Base-by-base conservation (phyloP, 208 protist species). In the Acanthamoeba quina region DNA sequence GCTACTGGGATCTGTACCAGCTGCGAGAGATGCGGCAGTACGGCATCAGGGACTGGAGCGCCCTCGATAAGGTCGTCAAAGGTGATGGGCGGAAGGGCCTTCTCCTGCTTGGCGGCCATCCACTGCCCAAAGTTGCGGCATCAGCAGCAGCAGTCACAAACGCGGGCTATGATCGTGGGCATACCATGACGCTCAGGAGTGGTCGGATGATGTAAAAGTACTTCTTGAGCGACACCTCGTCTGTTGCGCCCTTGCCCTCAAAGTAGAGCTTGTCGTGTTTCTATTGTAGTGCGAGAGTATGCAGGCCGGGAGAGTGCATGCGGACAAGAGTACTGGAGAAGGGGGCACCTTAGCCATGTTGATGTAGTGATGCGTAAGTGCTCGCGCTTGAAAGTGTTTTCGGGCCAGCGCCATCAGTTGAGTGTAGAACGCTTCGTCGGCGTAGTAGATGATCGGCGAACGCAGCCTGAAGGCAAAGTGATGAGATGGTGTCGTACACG, bases 311-410 rank as follows among this genome's bases (percentile, higher is more conserved):
- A 60, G 15, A 24, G 15, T 60, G 56, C n/a, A n/a, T 7, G 64
- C 29, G 64, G 64, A 72, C 29, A 72, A 72, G 64, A 80, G 10
- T 11, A 19, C 13, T 11, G 7, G 29, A 10, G 5, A 19, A 80
- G 62, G 62, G 62, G n/a, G 24, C 24, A 85, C 76, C 76, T 85
- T 85, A 6, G 83, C 83, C 83, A 90, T 90, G 58, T 90, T 90
- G 58, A 90, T 74, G 60, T 90, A 90, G 31, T 90, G 83, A 26
- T 74, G 60, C 1, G 83, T 54, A 6, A 90, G 83, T 9, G 83
- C 52, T 21, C n/a, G 31, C 11, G 52, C 34, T 58, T 66, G 58
- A n/a, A 90, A 90, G 34, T 90, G 37, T 37, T 70, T 90, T 24
- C 31, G 83, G 24, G 83, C 83, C 0, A 90, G 60, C 60, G 31